Base-by-base conservation (phyloP, 192 early-diverging fungal genomes). In the Backusella circina region DNA sequence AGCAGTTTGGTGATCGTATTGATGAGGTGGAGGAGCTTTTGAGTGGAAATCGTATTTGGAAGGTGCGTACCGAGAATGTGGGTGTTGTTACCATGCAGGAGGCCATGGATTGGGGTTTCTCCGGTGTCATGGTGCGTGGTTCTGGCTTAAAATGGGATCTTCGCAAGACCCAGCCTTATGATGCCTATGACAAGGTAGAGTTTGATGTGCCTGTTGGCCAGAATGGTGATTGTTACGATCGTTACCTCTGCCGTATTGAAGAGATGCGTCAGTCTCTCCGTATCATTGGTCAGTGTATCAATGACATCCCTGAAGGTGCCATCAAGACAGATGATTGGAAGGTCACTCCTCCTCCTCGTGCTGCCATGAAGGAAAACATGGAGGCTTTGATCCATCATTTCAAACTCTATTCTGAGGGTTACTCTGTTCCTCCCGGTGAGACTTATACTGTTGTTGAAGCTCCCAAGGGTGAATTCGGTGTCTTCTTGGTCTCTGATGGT, bases 311-410 rank as follows among this genome's bases (percentile, higher is more conserved):
- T 33, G 86, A 92, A 66, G 98, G 98, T 44, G 90, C 93, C 32
- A 88, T 98, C 72, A 95, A 93, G 84, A 93, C 97, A n/a, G 96
- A 99, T 73, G 98, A 99, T 84, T 89, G 91, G 90, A 99, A 99
- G 92, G 68, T 99, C 72, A 84, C 93, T 12, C 97, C 98, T 73
- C 98, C 98, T 61, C 92, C 91, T 30, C 91, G 98, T 72, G 90
- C 90, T 21, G 84, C 87, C 78, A 99, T 99, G 98, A 99, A 99
- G 90, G 92, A 97, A 86, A 93, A 91, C 84, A 99, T 99, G 98
- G 98, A 99, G 84, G 95, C 96, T 5, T 84, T 99, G 67, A 99
- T 99, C 75, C 96, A 97, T 82, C 98, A 99, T 86, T 99, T 99
- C 84, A 99, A 99, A 87, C 87, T 98, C 35, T 99, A 95, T 85